Percentiles rank a stretch among this genome's conserved stretches.
Conservation (phyloP, 1,139 yeast species). For the Pichia sp. region DNA sequence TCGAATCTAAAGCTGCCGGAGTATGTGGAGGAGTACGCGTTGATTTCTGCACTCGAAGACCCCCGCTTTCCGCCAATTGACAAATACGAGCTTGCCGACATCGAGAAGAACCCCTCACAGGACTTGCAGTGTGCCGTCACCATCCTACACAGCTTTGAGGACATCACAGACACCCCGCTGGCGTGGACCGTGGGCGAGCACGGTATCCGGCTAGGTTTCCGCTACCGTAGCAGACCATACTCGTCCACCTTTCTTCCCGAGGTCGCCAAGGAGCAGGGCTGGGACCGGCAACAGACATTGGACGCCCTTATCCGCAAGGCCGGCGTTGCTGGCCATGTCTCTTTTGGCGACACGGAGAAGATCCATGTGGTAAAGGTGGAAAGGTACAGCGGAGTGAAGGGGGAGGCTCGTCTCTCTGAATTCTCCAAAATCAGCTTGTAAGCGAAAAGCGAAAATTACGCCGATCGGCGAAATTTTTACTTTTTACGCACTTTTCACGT, state of each 20-base stretch:
- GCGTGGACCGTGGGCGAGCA: constrained; percentile 84
- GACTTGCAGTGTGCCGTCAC: constrained; percentile 56
- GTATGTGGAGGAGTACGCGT: constrained; percentile 7
- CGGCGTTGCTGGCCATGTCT: constrained; percentile 35
- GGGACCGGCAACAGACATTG: constrained; percentile 70
- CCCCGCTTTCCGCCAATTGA: constrained; percentile 64
- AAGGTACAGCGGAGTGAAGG: constrained; percentile 40
- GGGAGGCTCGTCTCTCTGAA: constrained; percentile 10
- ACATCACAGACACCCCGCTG: constrained; percentile 40
- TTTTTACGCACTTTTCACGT: background rate
- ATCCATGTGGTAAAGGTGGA: constrained; percentile 23
- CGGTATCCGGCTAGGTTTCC: constrained; percentile 57
- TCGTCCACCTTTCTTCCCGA: constrained; percentile 82
- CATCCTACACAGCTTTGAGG: constrained; percentile 56
- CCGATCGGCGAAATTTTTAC: background rate
- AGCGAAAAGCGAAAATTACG: background rate
- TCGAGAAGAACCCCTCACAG: background rate
- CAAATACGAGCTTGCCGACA: constrained; percentile 45
- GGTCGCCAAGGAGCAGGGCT: constrained; percentile 84
- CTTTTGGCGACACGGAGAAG: background rate
- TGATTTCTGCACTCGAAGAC: constrained; percentile 26
- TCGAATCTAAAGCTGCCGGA: background rate
- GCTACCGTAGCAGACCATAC: background rate
- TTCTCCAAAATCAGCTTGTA: background rate
- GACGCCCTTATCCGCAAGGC: constrained; percentile 70